Conservation (phyloP, 495 filamentous ascomycete genomes). For the Apiosordaria backusii region DNA sequence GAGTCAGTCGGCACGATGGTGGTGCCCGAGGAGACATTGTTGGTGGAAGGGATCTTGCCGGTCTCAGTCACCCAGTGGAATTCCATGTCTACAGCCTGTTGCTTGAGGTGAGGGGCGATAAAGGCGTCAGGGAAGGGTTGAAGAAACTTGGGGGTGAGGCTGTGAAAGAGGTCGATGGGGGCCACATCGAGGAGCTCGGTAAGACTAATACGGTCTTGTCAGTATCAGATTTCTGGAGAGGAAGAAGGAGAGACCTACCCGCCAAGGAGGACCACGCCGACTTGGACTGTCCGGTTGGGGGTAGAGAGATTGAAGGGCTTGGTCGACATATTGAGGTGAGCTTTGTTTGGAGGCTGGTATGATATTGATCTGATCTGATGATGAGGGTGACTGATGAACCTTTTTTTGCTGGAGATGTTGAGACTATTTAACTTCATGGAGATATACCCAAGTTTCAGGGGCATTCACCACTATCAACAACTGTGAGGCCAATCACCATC, state of each 20-base stretch:
- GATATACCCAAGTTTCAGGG: too few relatives aligned
- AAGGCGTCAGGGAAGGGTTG: slow-evolving; percentile 7
- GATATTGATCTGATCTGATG: neutral
- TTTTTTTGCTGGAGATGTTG: neutral
- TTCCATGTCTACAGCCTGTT: slow-evolving; percentile 17
- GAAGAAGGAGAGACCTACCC: neutral
- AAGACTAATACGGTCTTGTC: neutral
- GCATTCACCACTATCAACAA: too few relatives aligned
- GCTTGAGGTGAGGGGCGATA: slow-evolving; percentile 12
- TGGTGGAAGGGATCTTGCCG: neutral
- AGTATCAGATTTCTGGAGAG: neutral
- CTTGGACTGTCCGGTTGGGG: neutral
- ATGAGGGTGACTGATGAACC: neutral
- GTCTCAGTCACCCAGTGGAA: slow-evolving; percentile 24
- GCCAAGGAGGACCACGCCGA: slow-evolving; percentile 4
- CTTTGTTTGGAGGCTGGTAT: neutral
- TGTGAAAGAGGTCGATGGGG: slow-evolving; percentile 22
- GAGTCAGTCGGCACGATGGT: slow-evolving; percentile 17
- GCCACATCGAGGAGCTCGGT: slow-evolving; percentile 24
- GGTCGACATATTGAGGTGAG: neutral
- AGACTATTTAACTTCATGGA: neutral
- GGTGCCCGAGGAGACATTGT: neutral
- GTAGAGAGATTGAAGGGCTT: slow-evolving; percentile 1
- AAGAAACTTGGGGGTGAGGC: slow-evolving; percentile 14
- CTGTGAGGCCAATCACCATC: too few relatives aligned